phyloP scores from a whole-genome alignment of 352 stramenopile species.

The Pythium apleroticum region DNA sequence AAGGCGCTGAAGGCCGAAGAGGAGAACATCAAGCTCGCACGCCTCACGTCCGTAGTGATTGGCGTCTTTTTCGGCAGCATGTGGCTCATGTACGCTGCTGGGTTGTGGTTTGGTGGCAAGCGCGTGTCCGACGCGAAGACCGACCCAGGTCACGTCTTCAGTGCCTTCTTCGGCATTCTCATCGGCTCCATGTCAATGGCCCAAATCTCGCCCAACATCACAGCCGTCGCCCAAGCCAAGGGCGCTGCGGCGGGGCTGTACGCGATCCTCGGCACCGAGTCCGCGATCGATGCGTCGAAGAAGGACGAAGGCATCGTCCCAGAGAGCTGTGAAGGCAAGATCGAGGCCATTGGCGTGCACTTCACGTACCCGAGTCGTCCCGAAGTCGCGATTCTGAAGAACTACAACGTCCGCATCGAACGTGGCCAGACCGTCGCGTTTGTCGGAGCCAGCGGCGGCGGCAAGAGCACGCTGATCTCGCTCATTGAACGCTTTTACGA shows the following conservation, averaged over 20 bases:
- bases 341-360: constrained; percentile 48
- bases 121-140: constrained; percentile 30
- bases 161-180: constrained; percentile 36
- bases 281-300: constrained; percentile 37
- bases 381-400: constrained; percentile 21
- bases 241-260: constrained; percentile 35
- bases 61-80: constrained; percentile 31
- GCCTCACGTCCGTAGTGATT: constrained; percentile 26
- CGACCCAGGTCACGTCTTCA: constrained; percentile 33
- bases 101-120: constrained; percentile 37
- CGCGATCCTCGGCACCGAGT: constrained; percentile 33
- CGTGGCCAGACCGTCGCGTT: constrained; percentile 25
- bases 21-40: constrained; percentile 34
- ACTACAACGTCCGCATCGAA: constrained; percentile 39
- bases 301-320: constrained; percentile 32
- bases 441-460: constrained; percentile 27
- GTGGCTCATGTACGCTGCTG: constrained; percentile 32
- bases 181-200: constrained; percentile 35
- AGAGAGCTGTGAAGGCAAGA: constrained; percentile 28
- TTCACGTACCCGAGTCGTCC: constrained; percentile 69
- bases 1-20: constrained; percentile 31
- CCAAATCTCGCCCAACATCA: constrained; percentile 37
- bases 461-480: constrained; percentile 39
- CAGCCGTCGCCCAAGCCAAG: constrained; percentile 30
- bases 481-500: constrained; percentile 89